Evolutionary conservation across 2,329 filamentous ascomycete genomes (phyloP).

Genomic region (Purpureocillium takamizusanense): DNA sequence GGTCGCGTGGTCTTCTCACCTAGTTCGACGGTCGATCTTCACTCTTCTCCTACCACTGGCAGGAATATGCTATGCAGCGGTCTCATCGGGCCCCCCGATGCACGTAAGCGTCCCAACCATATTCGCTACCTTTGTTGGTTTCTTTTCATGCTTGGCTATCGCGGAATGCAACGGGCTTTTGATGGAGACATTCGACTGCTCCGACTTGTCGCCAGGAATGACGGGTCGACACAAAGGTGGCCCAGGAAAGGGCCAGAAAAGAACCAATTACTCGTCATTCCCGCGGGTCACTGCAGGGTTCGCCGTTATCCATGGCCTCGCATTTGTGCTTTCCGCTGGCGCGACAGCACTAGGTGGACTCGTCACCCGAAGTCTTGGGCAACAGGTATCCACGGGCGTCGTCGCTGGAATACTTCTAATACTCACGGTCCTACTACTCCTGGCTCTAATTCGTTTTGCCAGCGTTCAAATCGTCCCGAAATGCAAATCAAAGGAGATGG

Average conservation of each 20-base stretch:
- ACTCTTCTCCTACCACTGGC: slow-evolving; percentile 57
- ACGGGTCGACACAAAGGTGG: slow-evolving; percentile 43
- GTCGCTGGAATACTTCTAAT: slow-evolving; percentile 58
- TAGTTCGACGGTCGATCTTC: slow-evolving; percentile 60
- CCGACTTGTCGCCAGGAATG: slow-evolving; percentile 65
- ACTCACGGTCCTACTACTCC: slow-evolving; percentile 54
- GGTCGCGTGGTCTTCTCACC: slow-evolving; percentile 62
- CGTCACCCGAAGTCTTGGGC: slow-evolving; percentile 55
- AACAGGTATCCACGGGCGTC: slow-evolving; percentile 58
- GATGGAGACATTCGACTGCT: slow-evolving; percentile 78
- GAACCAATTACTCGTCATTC: slow-evolving; percentile 67
- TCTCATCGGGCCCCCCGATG: slow-evolving; percentile 52
- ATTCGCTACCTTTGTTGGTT: slow-evolving; percentile 58
- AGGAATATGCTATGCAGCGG: slow-evolving; percentile 57
- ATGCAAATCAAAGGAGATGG: slow-evolving; percentile 46
- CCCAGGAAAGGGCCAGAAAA: slow-evolving; percentile 28
- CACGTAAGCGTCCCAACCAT: slow-evolving; percentile 55
- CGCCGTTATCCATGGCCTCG: slow-evolving; percentile 59
- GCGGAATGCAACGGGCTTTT: slow-evolving; percentile 68
- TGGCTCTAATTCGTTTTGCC: slow-evolving; percentile 55
- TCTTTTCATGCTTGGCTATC: slow-evolving; percentile 63
- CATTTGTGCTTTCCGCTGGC: slow-evolving; percentile 59
- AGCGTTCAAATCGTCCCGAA: slow-evolving; percentile 61
- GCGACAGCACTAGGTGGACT: slow-evolving; percentile 61
- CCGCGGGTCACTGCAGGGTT: slow-evolving; percentile 65